Conservation (phyloP, 1,284 basidiomycete species). For the Puccinia novopanici region DNA sequence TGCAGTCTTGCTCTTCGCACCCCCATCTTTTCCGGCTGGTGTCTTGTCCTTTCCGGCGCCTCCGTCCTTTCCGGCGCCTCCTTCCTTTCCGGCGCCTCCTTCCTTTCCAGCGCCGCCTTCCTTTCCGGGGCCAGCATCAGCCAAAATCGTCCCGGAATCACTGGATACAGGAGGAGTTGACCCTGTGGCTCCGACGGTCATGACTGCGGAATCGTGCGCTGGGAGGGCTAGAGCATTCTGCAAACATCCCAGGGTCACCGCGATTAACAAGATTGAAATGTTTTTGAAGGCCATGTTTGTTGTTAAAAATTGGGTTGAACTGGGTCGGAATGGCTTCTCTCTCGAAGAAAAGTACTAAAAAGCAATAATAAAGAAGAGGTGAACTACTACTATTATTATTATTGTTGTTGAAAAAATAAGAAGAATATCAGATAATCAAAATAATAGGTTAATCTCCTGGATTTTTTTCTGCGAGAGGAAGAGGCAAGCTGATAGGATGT, state of each 20-base stretch:
- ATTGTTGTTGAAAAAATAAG: no score
- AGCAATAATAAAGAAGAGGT: background rate
- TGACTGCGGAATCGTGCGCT: background rate
- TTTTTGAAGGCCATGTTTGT: conserved; percentile 9
- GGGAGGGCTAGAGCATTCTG: background rate
- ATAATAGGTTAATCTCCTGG: conserved; percentile 15
- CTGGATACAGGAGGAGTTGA: background rate
- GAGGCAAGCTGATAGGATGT: conserved; percentile 7
- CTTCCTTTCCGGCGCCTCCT: background rate
- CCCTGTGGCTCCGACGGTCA: background rate
- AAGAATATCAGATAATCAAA: background rate
- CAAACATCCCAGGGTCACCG: background rate
- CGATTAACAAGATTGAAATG: conserved; percentile 9
- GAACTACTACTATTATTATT: no score
- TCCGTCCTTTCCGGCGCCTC: background rate
- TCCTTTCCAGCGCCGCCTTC: no score
- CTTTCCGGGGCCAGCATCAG: no score
- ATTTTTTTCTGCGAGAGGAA: background rate
- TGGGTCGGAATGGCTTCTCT: background rate
- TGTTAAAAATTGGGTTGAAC: background rate
- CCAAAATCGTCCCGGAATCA: background rate
- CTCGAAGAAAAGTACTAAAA: background rate
- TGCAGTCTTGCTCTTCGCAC: background rate
- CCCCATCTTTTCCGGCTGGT: background rate
- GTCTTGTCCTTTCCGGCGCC: background rate